Percentiles rank a stretch among this genome's conserved stretches.
Conservation (phyloP, 192 early-diverging fungal species). For the Paraglomus brasilianum region DNA sequence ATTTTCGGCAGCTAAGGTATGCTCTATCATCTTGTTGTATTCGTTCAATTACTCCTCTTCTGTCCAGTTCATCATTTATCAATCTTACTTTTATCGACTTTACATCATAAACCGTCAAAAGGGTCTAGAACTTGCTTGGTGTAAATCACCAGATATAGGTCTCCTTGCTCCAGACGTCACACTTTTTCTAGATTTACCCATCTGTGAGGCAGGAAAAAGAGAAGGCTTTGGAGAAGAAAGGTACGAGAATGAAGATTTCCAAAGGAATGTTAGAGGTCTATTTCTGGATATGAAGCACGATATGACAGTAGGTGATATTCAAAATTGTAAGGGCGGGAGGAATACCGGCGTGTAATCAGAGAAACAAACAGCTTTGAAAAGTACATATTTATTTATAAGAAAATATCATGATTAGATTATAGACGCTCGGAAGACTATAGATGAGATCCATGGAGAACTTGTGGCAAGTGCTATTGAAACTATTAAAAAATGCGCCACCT, state of each 20-base stretch:
- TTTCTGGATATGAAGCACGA: constrained; percentile 62
- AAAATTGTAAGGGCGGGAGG: constrained; percentile 30
- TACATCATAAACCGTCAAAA: constrained; percentile 24
- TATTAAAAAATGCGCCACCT: too few relatives aligned
- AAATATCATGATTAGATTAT: too few relatives aligned
- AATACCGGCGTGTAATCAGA: constrained; percentile 29
- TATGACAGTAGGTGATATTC: constrained; percentile 46
- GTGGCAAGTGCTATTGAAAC: too few relatives aligned
- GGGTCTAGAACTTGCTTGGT: constrained; percentile 85
- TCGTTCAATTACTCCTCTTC: neutral
- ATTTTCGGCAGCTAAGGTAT: constrained; percentile 85
- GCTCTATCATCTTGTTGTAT: constrained; percentile 8
- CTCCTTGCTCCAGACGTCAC: constrained; percentile 84
- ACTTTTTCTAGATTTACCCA: constrained; percentile 82
- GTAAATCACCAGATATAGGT: constrained; percentile 81
- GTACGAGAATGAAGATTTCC: constrained; percentile 85
- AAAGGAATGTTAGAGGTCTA: constrained; percentile 69
- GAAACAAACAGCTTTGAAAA: constrained; percentile 24
- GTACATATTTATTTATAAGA: constrained; percentile 3
- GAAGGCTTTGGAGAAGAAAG: constrained; percentile 90
- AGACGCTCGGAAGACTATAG: too few relatives aligned
- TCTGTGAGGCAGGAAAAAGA: constrained; percentile 71
- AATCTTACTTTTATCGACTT: neutral
- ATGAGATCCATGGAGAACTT: too few relatives aligned
- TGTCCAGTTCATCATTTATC: neutral